Evolutionary conservation across 352 stramenopile genomes (phyloP).

Genomic region (Pythium apleroticum): DNA sequence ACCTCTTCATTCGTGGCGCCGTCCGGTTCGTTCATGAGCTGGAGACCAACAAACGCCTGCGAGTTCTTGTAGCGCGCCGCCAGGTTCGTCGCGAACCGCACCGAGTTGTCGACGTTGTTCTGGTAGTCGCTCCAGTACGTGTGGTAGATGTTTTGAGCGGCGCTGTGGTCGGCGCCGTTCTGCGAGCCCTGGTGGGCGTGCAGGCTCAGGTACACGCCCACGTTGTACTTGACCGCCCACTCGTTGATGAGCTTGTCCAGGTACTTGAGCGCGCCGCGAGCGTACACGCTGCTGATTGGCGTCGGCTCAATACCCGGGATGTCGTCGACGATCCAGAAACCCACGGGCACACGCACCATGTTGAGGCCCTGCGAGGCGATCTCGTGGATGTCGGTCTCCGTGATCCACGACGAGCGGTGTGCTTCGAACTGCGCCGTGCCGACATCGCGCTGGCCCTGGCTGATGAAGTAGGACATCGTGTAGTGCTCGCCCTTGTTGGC

Average conservation of each 20-base stretch:
- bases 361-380: conserved; percentile 38
- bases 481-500: conserved; percentile 22
- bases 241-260: conserved; percentile 51
- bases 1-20: conserved; percentile 20
- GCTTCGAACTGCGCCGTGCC: background rate
- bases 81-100: conserved; percentile 39
- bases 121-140: conserved; percentile 29
- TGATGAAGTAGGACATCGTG: background rate
- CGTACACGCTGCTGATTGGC: conserved; percentile 17
- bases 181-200: conserved; percentile 56
- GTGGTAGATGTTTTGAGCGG: conserved; percentile 17
- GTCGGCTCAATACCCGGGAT: conserved; percentile 1
- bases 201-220: conserved; percentile 55
- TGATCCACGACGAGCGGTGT: conserved; percentile 40
- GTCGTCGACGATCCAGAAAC: conserved; percentile 54
- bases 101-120: conserved; percentile 35
- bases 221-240: conserved; percentile 52
- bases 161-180: conserved; percentile 56
- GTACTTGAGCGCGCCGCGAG: conserved; percentile 38
- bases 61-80: conserved; percentile 42
- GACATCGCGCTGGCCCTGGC: background rate
- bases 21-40: conserved; percentile 55
- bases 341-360: conserved; percentile 36
- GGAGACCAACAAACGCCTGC: conserved; percentile 47
- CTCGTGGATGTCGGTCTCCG: conserved; percentile 6